Conservation (phyloP, 139 green algal genomes). For the Raphidocelis subcapitata region DNA sequence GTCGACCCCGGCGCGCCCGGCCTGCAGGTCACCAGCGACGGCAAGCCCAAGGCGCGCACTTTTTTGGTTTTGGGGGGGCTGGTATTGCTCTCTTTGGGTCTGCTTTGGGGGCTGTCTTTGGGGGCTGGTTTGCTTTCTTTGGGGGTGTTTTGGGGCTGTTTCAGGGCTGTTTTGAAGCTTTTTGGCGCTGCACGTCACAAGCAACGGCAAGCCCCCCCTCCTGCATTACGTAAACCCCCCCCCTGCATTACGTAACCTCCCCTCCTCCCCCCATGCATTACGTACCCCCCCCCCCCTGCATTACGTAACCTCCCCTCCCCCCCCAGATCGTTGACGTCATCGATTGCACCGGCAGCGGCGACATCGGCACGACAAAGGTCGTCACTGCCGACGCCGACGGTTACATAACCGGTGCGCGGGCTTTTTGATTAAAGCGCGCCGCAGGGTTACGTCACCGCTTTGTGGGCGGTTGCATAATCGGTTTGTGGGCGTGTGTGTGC, state of each 20-base stretch:
- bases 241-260: neutral
- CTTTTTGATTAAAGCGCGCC: too few relatives aligned
- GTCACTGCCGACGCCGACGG: slow-evolving; percentile 63
- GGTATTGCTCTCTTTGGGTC: too few relatives aligned
- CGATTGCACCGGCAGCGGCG: slow-evolving; percentile 86
- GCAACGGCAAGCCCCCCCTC: slow-evolving; percentile 79
- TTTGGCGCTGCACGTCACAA: slow-evolving; percentile 82
- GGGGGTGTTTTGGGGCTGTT: too few relatives aligned
- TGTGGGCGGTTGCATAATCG: too few relatives aligned
- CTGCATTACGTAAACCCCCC: too few relatives aligned
- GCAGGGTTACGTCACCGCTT: too few relatives aligned
- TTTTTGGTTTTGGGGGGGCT: too few relatives aligned
- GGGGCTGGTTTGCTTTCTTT: too few relatives aligned
- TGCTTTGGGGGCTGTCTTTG: too few relatives aligned
- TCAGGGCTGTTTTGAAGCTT: too few relatives aligned
- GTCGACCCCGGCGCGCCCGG: slow-evolving; percentile 60
- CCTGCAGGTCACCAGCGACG: slow-evolving; percentile 78
- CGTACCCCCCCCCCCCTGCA: neutral
- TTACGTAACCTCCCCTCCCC: neutral
- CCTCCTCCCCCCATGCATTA: neutral
- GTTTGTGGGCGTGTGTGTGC: too few relatives aligned
- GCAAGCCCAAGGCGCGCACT: slow-evolving; percentile 72
- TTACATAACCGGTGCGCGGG: slow-evolving; percentile 36
- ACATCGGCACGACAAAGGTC: slow-evolving; percentile 82
- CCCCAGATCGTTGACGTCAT: slow-evolving; percentile 66